Base-by-base conservation (phyloP, 1,139 yeast genomes). In the Saccharomyces pastorianus region DNA sequence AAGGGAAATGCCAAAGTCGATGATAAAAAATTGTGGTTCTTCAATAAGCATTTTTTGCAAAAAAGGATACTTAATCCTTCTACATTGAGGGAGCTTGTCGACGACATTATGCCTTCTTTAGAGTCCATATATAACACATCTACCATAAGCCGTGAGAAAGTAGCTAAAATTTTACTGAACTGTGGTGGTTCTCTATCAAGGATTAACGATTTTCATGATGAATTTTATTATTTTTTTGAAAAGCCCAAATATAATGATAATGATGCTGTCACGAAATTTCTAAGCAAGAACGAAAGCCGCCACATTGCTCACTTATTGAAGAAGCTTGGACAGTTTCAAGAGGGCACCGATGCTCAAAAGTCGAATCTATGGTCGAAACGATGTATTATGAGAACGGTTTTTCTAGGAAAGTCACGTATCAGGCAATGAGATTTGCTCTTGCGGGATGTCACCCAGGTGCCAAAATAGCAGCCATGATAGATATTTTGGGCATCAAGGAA, bases 1-100 rank as follows among this genome's bases (percentile, higher is more conserved):
- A 88, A 83, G 64, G 98, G 99, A 1, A 91, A 90, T 71, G 95
- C 96, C 17, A 91, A 90, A 67, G 97, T 93, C 6, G 90, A 86
- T 60, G 84, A 83, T 55, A 78, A 80, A 54, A 91, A 93, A 68
- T 76, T 93, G 51, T 73, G 76, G 61, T 87, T 73, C 68, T 87
- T 93, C 72, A 91, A 93, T 70, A 87, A 86, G 64, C 78, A 76
- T 58, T 88, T 85, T 65, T 69, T 86, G 44, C 69, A 70, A 9
- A 57, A 66, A 52, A 73, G 72, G 49, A 64, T 84, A 8, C 58
- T 64, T 2, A 69, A 76, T 47, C 71, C 74, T 0, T 58, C 53
- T 2, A 64, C 66, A 51, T 69, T 80, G 14, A 59, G 66, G 0
- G 59, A 65, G 6, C 61, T 79, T 9, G 71, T 78, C 1, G 66